Evolutionary conservation across 495 filamentous ascomycete species (phyloP).

Genomic region (Daldinia loculata): DNA sequence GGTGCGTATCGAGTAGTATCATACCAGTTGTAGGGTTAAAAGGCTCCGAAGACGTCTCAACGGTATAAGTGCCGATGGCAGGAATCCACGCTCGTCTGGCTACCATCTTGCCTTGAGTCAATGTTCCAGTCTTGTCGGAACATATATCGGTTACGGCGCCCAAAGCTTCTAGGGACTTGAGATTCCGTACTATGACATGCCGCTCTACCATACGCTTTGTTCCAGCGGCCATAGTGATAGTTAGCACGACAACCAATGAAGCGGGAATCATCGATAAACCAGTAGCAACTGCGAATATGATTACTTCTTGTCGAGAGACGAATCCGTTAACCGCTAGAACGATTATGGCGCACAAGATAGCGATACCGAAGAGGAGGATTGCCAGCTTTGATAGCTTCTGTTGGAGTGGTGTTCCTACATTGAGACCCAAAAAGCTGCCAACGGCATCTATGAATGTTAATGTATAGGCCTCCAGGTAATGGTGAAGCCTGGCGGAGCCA

Average conservation of each 20-base stretch:
- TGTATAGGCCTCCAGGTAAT: slow-evolving; percentile 74
- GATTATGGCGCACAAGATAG: slow-evolving; percentile 60
- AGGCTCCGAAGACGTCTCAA: slow-evolving; percentile 64
- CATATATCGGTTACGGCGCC: slow-evolving; percentile 77
- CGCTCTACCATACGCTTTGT: slow-evolving; percentile 61
- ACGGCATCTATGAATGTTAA: slow-evolving; percentile 71
- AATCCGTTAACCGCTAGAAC: slow-evolving; percentile 61
- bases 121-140: slow-evolving; percentile 76
- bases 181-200: slow-evolving; percentile 61
- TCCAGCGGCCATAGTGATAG: slow-evolving; percentile 64
- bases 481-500: slow-evolving; percentile 67
- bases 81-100: slow-evolving; percentile 64
- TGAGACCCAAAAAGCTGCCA: slow-evolving; percentile 74
- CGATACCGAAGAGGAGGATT: slow-evolving; percentile 58
- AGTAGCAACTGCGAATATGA: slow-evolving; percentile 66
- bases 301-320: slow-evolving; percentile 52
- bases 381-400: slow-evolving; percentile 61
- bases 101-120: slow-evolving; percentile 74
- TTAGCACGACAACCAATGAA: slow-evolving; percentile 62
- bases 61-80: slow-evolving; percentile 65
- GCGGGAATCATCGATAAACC: slow-evolving; percentile 68
- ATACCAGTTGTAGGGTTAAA: slow-evolving; percentile 65
- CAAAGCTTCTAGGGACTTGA: slow-evolving; percentile 65
- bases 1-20: slow-evolving; percentile 53
- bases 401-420: slow-evolving; percentile 65